Percentiles rank a stretch among this genome's conserved stretches.
Conservation (phyloP, 176 grass and related monocot species). For the Triticum timopheevii region DNA sequence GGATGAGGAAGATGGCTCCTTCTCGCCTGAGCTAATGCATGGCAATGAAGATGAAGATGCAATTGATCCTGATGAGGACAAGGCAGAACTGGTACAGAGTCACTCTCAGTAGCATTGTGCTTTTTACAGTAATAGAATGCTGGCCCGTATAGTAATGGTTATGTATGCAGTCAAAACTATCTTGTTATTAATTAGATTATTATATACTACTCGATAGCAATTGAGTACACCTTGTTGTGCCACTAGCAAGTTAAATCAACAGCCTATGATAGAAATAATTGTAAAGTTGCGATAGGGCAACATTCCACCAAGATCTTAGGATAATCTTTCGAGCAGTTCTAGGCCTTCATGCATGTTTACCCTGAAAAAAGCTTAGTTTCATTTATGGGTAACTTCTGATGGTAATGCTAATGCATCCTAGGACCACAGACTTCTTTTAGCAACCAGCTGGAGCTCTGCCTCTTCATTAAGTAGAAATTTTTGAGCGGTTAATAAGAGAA, state of each 20-base stretch:
- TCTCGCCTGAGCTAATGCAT: constrained; percentile 91
- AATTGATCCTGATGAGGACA: constrained; percentile 97
- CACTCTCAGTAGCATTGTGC: constrained; percentile 9
- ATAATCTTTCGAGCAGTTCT: neutral
- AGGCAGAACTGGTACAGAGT: constrained; percentile 72
- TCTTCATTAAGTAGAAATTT: neutral
- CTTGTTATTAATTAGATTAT: constrained; percentile 8
- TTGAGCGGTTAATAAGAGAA: neutral
- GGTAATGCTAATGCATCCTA: neutral
- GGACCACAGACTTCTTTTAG: neutral
- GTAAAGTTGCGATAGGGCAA: neutral
- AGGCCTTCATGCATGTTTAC: constrained; percentile 4
- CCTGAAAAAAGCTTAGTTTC: neutral
- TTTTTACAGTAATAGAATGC: neutral
- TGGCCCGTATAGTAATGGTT: neutral
- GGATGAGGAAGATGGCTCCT: constrained; percentile 80
- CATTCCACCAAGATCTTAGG: neutral
- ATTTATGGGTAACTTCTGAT: neutral
- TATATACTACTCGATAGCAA: neutral
- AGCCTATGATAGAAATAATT: neutral
- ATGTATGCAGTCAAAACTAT: neutral
- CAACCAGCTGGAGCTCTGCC: neutral
- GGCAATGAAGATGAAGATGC: constrained; percentile 83
- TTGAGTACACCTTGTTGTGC: neutral
- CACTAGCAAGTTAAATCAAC: neutral